Evolutionary conservation across 2,329 filamentous ascomycete genomes (phyloP).

Genomic region (Podosphaera fusca): DNA sequence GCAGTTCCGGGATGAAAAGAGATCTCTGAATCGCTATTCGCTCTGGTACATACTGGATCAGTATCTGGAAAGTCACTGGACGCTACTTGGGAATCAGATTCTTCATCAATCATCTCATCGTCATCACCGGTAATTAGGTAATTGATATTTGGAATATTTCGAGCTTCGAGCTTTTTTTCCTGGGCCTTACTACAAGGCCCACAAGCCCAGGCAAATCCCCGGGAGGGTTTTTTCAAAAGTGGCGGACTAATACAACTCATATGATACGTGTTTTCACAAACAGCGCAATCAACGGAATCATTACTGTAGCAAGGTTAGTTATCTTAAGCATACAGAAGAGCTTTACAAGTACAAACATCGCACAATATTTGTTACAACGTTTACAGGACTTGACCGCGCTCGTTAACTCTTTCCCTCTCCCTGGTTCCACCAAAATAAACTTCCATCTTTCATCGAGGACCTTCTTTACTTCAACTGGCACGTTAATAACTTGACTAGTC

Average conservation of each 20-base stretch:
- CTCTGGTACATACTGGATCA: slow-evolving; percentile 39
- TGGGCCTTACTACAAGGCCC: slow-evolving; percentile 90
- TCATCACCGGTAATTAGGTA: slow-evolving; percentile 45
- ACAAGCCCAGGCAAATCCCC: slow-evolving; percentile 95
- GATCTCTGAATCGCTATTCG: slow-evolving; percentile 30
- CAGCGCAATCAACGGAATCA: slow-evolving; percentile 91
- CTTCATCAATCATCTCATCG: slow-evolving; percentile 39
- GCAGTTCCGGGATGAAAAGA: slow-evolving; percentile 39
- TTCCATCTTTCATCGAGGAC: slow-evolving; percentile 92
- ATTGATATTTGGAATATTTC: slow-evolving; percentile 55
- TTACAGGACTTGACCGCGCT: slow-evolving; percentile 93
- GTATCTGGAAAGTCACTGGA: slow-evolving; percentile 29
- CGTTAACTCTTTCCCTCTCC: slow-evolving; percentile 82
- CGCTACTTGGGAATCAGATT: slow-evolving; percentile 40
- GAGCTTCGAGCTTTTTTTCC: slow-evolving; percentile 74
- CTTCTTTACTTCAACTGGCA: slow-evolving; percentile 83
- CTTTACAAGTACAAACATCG: slow-evolving; percentile 40
- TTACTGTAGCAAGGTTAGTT: slow-evolving; percentile 28
- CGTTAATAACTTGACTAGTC: slow-evolving; percentile 79
- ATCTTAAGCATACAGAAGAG: too few relatives aligned
- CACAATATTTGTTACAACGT: slow-evolving; percentile 74
- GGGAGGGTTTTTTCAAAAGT: slow-evolving; percentile 81
- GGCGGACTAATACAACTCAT: slow-evolving; percentile 94
- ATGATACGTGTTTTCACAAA: slow-evolving; percentile 87
- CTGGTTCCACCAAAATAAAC: slow-evolving; percentile 83